Percentiles rank a stretch among this genome's conserved stretches.
These are phyloP conservation scores for Termitomyces sp. DNA, from an alignment of 768 basidiomycete genomes.

Conservation along the genomic window DNA sequence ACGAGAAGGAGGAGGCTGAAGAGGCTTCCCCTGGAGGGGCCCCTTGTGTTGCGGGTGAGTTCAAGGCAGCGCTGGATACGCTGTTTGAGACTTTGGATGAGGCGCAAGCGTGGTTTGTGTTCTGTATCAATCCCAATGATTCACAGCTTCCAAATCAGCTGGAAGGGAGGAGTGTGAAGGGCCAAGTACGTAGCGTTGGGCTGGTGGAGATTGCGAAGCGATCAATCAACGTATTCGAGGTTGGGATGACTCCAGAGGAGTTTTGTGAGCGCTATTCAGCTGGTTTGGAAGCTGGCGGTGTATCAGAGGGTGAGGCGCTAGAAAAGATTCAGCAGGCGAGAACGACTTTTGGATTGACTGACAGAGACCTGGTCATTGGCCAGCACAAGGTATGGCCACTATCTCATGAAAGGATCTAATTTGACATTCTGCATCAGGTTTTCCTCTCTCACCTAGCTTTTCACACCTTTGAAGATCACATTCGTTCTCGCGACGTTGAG, in stretches of 20 bases:
- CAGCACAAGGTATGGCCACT: conserved; percentile 64
- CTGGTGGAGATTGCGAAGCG: conserved; percentile 73
- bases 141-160: conserved; percentile 92
- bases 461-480: conserved; percentile 81
- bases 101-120: conserved; percentile 86
- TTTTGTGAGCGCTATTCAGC: conserved; percentile 79
- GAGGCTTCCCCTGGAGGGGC: conserved; percentile 29
- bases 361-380: conserved; percentile 76
- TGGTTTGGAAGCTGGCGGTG: conserved; percentile 51
- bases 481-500: conserved; percentile 79
- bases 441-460: conserved; percentile 86
- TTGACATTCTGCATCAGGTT: conserved; percentile 43
- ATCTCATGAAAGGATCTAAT: not conserved
- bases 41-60: conserved; percentile 86
- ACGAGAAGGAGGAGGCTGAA: conserved; percentile 51
- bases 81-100: conserved; percentile 87
- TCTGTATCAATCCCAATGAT: conserved; percentile 94
- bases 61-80: conserved; percentile 78
- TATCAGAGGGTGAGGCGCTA: conserved; percentile 53
- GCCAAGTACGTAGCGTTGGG: conserved; percentile 81
- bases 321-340: conserved; percentile 59
- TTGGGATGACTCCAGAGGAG: conserved; percentile 79
- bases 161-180: conserved; percentile 87
- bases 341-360: conserved; percentile 50
- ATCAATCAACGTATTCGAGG: conserved; percentile 68